Conservation (phyloP, 1,284 basidiomycete species). For the Austropuccinia psidii region DNA sequence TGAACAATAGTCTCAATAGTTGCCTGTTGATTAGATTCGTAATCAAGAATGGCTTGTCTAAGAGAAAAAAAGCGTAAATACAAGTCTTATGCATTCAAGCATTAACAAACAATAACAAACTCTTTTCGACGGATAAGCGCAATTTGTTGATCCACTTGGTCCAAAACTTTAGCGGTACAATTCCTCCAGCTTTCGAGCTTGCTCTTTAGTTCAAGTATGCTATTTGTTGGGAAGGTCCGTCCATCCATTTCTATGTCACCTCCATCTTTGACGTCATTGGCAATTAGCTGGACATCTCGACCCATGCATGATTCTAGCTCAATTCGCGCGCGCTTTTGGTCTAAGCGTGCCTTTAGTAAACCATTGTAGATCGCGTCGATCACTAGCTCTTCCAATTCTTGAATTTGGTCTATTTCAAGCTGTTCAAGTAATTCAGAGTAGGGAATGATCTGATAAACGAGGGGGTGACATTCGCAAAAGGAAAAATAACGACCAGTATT, state of each 20-base stretch:
- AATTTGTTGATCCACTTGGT: slow-evolving; percentile 26
- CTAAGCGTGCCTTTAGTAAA: slow-evolving; percentile 76
- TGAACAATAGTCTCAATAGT: too few species aligned
- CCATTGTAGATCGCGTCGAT: slow-evolving; percentile 91
- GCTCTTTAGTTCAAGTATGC: not conserved
- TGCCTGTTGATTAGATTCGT: too few species aligned
- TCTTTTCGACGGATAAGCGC: slow-evolving; percentile 17
- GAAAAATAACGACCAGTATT: too few species aligned
- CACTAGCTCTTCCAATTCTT: slow-evolving; percentile 85
- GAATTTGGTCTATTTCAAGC: slow-evolving; percentile 64
- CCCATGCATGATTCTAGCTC: slow-evolving; percentile 87
- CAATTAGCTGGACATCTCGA: slow-evolving; percentile 62
- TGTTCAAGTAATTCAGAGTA: slow-evolving; percentile 60
- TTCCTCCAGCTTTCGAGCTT: slow-evolving; percentile 10
- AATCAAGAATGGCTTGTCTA: not conserved
- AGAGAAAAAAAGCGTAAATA: not conserved
- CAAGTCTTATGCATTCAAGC: too few species aligned
- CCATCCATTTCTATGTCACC: slow-evolving; percentile 22
- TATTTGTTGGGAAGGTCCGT: not conserved
- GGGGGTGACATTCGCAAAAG: too few species aligned
- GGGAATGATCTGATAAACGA: slow-evolving; percentile 58
- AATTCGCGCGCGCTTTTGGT: slow-evolving; percentile 75
- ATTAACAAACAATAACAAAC: not conserved
- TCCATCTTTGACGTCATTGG: not conserved
- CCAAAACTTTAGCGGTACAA: not conserved